Percentiles rank a stretch among this genome's conserved stretches.
Evolutionary conservation across 2,329 filamentous ascomycete genomes (phyloP).

Genomic region (Gnomoniopsis sp.): DNA sequence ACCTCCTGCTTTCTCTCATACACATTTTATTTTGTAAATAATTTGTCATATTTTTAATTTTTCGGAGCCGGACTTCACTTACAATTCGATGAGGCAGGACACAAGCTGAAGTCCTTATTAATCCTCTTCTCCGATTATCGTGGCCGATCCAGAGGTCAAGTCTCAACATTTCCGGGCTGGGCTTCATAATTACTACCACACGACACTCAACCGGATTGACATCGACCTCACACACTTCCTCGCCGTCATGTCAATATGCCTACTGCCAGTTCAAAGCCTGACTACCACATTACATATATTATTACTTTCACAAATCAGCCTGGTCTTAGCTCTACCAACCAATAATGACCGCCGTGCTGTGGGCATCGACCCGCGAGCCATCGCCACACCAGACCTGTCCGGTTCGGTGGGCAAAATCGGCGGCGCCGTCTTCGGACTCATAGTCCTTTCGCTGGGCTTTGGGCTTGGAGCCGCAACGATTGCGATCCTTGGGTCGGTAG

Average conservation of each 20-base stretch:
- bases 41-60: not conserved
- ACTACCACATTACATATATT: not conserved
- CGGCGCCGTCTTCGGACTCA: conserved; percentile 1
- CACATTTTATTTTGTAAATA: not conserved
- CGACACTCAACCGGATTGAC: not conserved
- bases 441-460: conserved; percentile 8
- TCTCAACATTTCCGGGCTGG: no score
- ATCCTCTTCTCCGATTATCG: not conserved
- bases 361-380: not conserved
- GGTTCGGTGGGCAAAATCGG: conserved; percentile 1
- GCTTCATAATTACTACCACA: not conserved
- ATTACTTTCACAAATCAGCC: not conserved
- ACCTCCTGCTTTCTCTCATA: no score
- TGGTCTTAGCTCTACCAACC: not conserved
- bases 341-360: not conserved
- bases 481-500: conserved; percentile 8
- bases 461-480: conserved; percentile 15
- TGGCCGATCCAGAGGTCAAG: no score
- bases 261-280: not conserved
- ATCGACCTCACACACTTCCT: not conserved
- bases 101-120: not conserved
- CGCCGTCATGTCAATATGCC: not conserved
- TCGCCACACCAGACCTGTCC: not conserved
- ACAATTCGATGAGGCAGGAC: not conserved
- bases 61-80: not conserved